phyloP scores from a whole-genome alignment of 2,329 filamentous ascomycete species.

The Talaromyces pinophilus region DNA sequence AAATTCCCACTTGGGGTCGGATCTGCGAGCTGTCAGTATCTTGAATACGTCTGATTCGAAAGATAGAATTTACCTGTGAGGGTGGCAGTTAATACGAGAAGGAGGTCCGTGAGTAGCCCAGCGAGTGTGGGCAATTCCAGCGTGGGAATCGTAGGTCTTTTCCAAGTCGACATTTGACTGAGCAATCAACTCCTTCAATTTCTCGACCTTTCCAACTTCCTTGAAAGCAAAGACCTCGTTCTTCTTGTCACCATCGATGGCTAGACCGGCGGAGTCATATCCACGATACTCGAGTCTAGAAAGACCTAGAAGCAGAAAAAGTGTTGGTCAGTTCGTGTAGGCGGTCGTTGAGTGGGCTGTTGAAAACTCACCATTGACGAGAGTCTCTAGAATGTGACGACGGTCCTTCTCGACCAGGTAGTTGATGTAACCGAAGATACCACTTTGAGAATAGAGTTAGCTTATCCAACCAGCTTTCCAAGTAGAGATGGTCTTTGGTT shows the following conservation, averaged over 20 bases:
- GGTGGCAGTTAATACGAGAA: slow-evolving; percentile 94
- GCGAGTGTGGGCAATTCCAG: slow-evolving; percentile 96
- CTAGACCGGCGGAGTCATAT: slow-evolving; percentile 96
- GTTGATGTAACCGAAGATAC: slow-evolving; percentile 87
- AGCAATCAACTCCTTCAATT: slow-evolving; percentile 89
- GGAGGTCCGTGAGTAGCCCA: slow-evolving; percentile 98
- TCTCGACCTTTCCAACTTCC: slow-evolving; percentile 98
- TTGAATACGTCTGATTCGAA: background rate
- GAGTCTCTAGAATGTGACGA: slow-evolving; percentile 90
- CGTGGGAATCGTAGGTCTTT: slow-evolving; percentile 97
- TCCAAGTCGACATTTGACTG: slow-evolving; percentile 78
- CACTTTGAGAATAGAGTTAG: slow-evolving; percentile 32
- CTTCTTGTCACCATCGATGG: slow-evolving; percentile 97
- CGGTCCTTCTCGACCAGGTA: slow-evolving; percentile 99
- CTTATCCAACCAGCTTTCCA: background rate
- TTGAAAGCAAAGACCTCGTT: slow-evolving; percentile 97
- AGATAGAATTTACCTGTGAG: slow-evolving; percentile 72
- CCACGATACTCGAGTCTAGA: slow-evolving; percentile 96
- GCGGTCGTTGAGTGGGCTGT: background rate
- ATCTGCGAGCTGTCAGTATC: slow-evolving; percentile 57
- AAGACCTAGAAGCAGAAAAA: slow-evolving; percentile 62
- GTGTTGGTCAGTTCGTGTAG: slow-evolving; percentile 24
- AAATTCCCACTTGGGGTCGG: slow-evolving; percentile 94
- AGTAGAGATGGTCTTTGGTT: background rate
- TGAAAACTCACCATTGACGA: slow-evolving; percentile 79